These are phyloP conservation scores for Scedosporium aurantiacum DNA, from an alignment of 2,329 filamentous ascomycete species.

Conservation along the genomic window DNA sequence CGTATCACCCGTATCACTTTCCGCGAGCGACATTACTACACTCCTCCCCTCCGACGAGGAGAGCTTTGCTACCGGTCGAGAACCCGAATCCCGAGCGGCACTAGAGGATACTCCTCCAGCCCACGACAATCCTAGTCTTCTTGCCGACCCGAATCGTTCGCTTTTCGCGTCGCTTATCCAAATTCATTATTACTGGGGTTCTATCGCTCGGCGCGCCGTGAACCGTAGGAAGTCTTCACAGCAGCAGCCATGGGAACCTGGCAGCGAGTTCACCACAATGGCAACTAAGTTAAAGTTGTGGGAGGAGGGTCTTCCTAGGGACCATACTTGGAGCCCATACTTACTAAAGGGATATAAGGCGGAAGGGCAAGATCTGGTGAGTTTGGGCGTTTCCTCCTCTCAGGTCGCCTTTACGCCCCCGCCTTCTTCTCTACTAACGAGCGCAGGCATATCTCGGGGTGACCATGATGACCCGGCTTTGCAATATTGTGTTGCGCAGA, in stretches of 20 bases:
- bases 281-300: constrained; percentile 32
- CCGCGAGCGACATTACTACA: constrained; percentile 41
- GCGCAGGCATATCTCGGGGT: constrained; percentile 41
- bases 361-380: constrained; percentile 37
- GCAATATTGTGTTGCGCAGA: constrained; percentile 44
- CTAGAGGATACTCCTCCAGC: constrained; percentile 42
- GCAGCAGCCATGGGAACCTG: constrained; percentile 30
- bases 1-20: constrained; percentile 37
- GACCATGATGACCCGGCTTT: constrained; percentile 43
- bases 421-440: constrained; percentile 3
- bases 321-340: constrained; percentile 34
- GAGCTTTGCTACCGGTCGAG: constrained; percentile 35
- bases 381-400: constrained; percentile 8
- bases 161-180: constrained; percentile 46
- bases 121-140: constrained; percentile 30
- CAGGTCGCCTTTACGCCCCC: not conserved
- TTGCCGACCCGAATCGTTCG: constrained; percentile 32
- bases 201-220: constrained; percentile 36
- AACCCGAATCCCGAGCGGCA: constrained; percentile 39
- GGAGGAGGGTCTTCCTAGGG: constrained; percentile 34
- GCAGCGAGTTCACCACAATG: constrained; percentile 36
- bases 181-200: constrained; percentile 43
- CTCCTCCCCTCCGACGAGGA: constrained; percentile 41
- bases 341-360: constrained; percentile 34
- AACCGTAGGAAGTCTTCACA: constrained; percentile 28